Conservation (phyloP, 1,284 basidiomycete genomes). For the Rhodotorula sp. region DNA sequence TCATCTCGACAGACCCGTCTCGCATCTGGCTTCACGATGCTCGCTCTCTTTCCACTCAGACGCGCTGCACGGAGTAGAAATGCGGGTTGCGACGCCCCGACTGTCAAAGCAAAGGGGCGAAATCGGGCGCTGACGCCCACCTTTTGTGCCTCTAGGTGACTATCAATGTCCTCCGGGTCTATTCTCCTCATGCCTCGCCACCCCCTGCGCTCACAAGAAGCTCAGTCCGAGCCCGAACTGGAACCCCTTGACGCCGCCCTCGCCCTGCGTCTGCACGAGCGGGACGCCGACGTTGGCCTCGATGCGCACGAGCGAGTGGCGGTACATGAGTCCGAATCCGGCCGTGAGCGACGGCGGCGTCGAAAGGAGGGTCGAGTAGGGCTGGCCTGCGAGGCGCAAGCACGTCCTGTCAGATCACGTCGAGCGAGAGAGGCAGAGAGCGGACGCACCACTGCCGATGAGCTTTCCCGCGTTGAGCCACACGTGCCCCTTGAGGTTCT, state of each 20-base stretch:
- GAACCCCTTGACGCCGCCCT: slow-evolving; percentile 75
- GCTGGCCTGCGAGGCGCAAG: slow-evolving; percentile 51
- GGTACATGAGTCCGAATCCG: slow-evolving; percentile 87
- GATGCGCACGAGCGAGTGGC: slow-evolving; percentile 77
- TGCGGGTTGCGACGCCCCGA: too few relatives aligned
- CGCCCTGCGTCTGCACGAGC: slow-evolving; percentile 72
- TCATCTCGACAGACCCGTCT: too few relatives aligned
- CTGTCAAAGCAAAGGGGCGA: too few relatives aligned
- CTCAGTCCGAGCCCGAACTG: slow-evolving; percentile 92
- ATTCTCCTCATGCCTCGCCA: neutral
- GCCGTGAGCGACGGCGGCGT: slow-evolving; percentile 64
- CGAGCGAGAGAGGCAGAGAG: slow-evolving; percentile 1
- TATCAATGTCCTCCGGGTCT: neutral
- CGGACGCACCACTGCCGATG: slow-evolving; percentile 61
- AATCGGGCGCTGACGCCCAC: too few relatives aligned
- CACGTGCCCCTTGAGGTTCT: slow-evolving; percentile 68
- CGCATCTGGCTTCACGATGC: too few relatives aligned
- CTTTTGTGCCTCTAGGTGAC: too few relatives aligned
- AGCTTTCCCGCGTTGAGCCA: slow-evolving; percentile 86
- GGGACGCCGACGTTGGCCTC: slow-evolving; percentile 94
- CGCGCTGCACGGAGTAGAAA: too few relatives aligned
- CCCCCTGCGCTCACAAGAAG: slow-evolving; percentile 54
- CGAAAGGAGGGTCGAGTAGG: slow-evolving; percentile 33
- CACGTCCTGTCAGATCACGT: too few relatives aligned
- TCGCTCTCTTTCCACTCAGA: too few relatives aligned